Evolutionary conservation across 257 asterid species (phyloP).

Genomic region (Plectranthus barbatus): DNA sequence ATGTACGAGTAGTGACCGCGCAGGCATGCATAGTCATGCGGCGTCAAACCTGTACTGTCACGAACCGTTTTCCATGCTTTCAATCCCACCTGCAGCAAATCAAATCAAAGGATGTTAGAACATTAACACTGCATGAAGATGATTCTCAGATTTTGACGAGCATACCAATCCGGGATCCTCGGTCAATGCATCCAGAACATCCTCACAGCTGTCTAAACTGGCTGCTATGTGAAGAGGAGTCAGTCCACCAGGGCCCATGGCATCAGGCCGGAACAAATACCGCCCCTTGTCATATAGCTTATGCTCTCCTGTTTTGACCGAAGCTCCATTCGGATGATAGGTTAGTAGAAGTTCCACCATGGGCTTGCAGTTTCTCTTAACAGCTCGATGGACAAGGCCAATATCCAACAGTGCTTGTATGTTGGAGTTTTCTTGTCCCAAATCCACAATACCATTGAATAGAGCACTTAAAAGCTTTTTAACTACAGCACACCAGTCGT

Average conservation of each 20-base stretch:
- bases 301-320: constrained; percentile 1
- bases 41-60: constrained; percentile 61
- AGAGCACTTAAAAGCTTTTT: constrained; percentile 45
- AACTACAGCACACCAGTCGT: constrained; percentile 78
- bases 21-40: too few relatives aligned
- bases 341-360: constrained; percentile 56
- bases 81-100: constrained; percentile 49
- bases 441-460: constrained; percentile 31
- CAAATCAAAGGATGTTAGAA: neutral
- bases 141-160: neutral
- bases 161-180: constrained; percentile 70
- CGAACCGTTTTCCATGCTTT: constrained; percentile 60
- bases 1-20: constrained; percentile 60
- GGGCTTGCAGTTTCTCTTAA: constrained; percentile 45
- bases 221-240: constrained; percentile 87
- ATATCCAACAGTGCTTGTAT: constrained; percentile 39
- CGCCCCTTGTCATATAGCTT: constrained; percentile 1
- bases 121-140: neutral
- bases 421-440: constrained; percentile 27
- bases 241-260: constrained; percentile 60
- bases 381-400: constrained; percentile 74
- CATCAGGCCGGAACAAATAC: constrained; percentile 62
- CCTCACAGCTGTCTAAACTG: constrained; percentile 42
- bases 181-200: constrained; percentile 55
- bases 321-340: constrained; percentile 27